These are phyloP conservation scores for Mycena metata DNA, from an alignment of 768 basidiomycete species.

Conservation along the genomic window DNA sequence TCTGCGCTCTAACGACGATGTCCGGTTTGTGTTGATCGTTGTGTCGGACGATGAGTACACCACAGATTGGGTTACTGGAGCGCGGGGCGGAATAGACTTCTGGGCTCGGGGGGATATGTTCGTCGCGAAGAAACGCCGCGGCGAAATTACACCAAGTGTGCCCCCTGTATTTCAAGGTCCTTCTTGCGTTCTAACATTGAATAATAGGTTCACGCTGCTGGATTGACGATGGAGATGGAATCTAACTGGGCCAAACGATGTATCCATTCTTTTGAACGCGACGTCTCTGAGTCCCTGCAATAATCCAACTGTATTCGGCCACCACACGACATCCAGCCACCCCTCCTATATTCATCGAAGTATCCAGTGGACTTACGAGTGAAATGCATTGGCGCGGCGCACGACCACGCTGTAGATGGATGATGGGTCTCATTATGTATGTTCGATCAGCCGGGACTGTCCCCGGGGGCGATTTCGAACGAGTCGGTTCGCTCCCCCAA, in stretches of 20 bases:
- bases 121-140: conserved; percentile 10
- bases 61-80: conserved; percentile 1
- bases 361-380: too few relatives aligned
- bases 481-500: too few relatives aligned
- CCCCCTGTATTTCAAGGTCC: background rate
- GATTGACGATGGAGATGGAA: conserved; percentile 18
- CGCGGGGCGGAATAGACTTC: background rate
- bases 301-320: too few relatives aligned
- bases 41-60: background rate
- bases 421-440: too few relatives aligned
- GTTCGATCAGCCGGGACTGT: too few relatives aligned
- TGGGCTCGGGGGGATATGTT: conserved; percentile 19
- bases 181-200: background rate
- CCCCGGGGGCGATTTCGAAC: too few relatives aligned
- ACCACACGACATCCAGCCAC: too few relatives aligned
- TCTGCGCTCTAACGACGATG: conserved; percentile 8
- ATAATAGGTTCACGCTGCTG: conserved; percentile 19
- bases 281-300: too few relatives aligned
- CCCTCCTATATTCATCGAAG: too few relatives aligned
- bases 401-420: too few relatives aligned
- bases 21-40: background rate
- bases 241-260: background rate
- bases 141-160: conserved; percentile 12
- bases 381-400: too few relatives aligned
- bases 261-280: too few relatives aligned